Percentiles rank a stretch among this genome's conserved stretches.
Conservation (phyloP, 116 monocot species). For the Trichopus zeylanicus region DNA sequence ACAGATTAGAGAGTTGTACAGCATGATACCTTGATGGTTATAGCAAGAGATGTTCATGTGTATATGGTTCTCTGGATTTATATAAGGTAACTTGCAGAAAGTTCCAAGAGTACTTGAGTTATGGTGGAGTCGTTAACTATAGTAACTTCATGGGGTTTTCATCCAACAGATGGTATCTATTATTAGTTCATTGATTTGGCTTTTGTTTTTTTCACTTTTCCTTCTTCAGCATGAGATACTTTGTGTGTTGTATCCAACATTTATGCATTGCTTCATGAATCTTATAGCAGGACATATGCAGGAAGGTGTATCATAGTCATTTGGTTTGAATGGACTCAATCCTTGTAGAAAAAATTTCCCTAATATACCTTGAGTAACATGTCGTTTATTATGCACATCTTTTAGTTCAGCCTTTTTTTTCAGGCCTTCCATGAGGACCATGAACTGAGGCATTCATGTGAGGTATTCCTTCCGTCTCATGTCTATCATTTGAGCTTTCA, state of each 20-base stretch:
- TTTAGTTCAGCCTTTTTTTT: constrained; percentile 86
- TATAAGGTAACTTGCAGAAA: constrained; percentile 59
- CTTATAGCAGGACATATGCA: constrained; percentile 77
- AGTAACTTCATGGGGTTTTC: no score
- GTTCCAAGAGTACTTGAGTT: no score
- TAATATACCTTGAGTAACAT: background rate
- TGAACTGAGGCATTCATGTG: constrained; percentile 88
- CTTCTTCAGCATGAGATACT: constrained; percentile 84
- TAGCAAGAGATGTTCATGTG: constrained; percentile 73
- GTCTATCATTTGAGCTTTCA: no score
- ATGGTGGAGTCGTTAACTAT: no score
- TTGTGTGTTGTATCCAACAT: constrained; percentile 90
- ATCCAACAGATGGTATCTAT: no score
- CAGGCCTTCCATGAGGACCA: constrained; percentile 83
- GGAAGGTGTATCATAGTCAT: constrained; percentile 55
- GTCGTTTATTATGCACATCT: no score
- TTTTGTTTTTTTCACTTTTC: background rate
- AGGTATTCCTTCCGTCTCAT: constrained; percentile 86
- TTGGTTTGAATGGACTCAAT: background rate
- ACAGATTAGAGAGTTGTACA: constrained; percentile 55
- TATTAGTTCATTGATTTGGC: no score
- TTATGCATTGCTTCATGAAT: constrained; percentile 96
- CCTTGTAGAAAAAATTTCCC: background rate
- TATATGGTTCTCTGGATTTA: constrained; percentile 83
- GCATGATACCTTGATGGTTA: constrained; percentile 69